These are phyloP conservation scores for Candida fluviatilis DNA, from an alignment of 805 yeast species.

Conservation along the genomic window DNA sequence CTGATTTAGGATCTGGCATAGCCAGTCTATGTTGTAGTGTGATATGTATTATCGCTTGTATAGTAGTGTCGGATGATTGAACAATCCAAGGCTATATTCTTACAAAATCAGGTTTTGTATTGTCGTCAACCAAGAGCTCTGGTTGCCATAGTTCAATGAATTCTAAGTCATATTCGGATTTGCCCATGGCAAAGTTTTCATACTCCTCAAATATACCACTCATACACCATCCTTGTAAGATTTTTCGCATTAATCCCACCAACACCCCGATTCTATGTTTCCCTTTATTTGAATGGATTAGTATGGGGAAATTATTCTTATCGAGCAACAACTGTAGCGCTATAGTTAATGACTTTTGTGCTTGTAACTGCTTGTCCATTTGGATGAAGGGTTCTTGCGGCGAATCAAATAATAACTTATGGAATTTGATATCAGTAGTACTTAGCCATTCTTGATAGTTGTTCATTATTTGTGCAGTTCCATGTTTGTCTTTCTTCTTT, in stretches of 20 bases:
- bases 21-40: too few species aligned
- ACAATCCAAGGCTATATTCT: too few species aligned
- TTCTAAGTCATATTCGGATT: constrained; percentile 88
- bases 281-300: constrained; percentile 95
- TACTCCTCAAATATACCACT: constrained; percentile 94
- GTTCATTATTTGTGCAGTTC: constrained; percentile 45
- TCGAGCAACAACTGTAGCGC: constrained; percentile 57
- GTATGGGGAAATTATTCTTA: constrained; percentile 74
- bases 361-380: constrained; percentile 37
- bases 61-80: too few species aligned
- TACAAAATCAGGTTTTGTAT: constrained; percentile 62
- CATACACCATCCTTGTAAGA: constrained; percentile 88
- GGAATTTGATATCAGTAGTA: constrained; percentile 47
- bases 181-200: constrained; percentile 87
- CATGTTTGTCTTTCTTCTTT: constrained; percentile 32
- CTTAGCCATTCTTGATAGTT: constrained; percentile 71
- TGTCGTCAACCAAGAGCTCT: constrained; percentile 43
- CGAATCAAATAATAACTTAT: constrained; percentile 61
- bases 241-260: constrained; percentile 84
- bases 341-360: constrained; percentile 45
- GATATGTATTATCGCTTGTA: too few species aligned
- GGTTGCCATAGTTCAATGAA: constrained; percentile 83
- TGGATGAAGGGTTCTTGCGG: constrained; percentile 76
- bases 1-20: too few species aligned
- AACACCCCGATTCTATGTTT: constrained; percentile 92